These are phyloP conservation scores for Arthroderma sp. DNA, from an alignment of 2,329 filamentous ascomycete species.

Conservation along the genomic window DNA sequence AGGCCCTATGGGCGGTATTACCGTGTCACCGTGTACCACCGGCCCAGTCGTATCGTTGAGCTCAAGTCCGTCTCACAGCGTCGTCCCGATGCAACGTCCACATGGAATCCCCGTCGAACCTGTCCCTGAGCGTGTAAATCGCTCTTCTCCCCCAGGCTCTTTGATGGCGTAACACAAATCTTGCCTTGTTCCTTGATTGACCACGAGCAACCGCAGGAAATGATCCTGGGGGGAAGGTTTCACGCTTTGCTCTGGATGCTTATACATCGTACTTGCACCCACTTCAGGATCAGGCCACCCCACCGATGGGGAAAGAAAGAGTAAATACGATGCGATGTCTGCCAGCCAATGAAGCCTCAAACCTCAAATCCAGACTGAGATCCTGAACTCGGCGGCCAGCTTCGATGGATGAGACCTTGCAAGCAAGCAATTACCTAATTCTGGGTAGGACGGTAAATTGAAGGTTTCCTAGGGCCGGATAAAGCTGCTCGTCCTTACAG, in stretches of 20 bases:
- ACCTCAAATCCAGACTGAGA: background rate
- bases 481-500: background rate
- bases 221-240: background rate
- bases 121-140: background rate
- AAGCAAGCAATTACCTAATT: background rate
- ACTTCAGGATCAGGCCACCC: background rate
- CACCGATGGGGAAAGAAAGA: background rate
- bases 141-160: background rate
- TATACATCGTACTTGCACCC: background rate
- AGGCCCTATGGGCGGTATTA: background rate
- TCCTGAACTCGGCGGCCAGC: background rate
- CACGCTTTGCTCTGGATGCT: background rate
- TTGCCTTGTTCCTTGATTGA: background rate
- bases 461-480: background rate
- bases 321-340: background rate
- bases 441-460: background rate
- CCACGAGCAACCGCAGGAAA: background rate
- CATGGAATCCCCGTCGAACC: background rate
- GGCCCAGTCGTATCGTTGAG: background rate
- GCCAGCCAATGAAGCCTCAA: background rate
- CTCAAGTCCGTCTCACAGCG: background rate
- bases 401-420: background rate
- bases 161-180: background rate
- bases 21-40: background rate
- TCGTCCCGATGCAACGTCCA: background rate